Conservation (phyloP, 208 protist species). For the Trypanosoma caninum region DNA sequence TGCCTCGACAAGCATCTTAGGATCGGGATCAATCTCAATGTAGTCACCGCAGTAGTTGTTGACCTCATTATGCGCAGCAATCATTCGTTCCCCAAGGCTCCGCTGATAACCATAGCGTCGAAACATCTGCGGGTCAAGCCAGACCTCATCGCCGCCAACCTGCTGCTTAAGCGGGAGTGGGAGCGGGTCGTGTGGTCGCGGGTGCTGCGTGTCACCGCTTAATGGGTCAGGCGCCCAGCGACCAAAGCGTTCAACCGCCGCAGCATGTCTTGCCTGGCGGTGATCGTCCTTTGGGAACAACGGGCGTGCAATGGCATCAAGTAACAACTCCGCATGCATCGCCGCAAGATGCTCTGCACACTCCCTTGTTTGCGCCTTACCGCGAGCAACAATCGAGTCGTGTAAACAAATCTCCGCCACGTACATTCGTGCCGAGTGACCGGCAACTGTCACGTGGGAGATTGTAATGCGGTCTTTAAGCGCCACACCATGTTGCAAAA, state of each 20-base stretch:
- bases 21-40: conserved; percentile 65
- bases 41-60: conserved; percentile 35
- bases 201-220: conserved; percentile 19
- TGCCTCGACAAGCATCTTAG: conserved; percentile 48
- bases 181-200: conserved; percentile 39
- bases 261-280: conserved; percentile 62
- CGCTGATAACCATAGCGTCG: conserved; percentile 26
- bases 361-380: conserved; percentile 59
- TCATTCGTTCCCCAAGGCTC: conserved; percentile 53
- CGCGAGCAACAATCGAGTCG: conserved; percentile 34
- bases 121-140: conserved; percentile 40
- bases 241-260: conserved; percentile 48
- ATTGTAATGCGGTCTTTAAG: conserved; percentile 36
- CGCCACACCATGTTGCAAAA: conserved; percentile 43
- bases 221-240: conserved; percentile 67
- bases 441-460: conserved; percentile 30
- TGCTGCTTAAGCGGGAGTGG: conserved; percentile 76
- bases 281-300: conserved; percentile 51
- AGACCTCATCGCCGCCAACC: conserved; percentile 61
- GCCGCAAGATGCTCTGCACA: conserved; percentile 61
- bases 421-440: conserved; percentile 39
- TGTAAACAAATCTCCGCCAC: conserved; percentile 53
- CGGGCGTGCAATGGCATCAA: conserved; percentile 55
- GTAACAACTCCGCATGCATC: conserved; percentile 82
- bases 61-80: conserved; percentile 55